phyloP scores from a whole-genome alignment of 805 yeast genomes.

The Teunomyces gatunensis region DNA sequence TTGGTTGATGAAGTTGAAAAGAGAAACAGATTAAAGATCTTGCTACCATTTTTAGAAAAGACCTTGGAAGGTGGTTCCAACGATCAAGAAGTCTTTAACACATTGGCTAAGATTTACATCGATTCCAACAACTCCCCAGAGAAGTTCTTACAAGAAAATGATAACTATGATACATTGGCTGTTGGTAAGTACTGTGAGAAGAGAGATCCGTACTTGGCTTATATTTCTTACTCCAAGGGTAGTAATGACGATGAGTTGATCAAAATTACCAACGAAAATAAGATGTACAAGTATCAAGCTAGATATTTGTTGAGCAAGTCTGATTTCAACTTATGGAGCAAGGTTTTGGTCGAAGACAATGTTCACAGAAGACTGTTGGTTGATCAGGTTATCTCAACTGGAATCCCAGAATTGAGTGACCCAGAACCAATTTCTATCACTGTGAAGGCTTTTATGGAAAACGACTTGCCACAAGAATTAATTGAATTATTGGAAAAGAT shows the following conservation, averaged over 20 bases:
- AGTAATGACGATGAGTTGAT: constrained; percentile 85
- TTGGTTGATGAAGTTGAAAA: constrained; percentile 93
- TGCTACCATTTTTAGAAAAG: constrained; percentile 90
- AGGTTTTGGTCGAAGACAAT: constrained; percentile 72
- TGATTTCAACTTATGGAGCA: constrained; percentile 79
- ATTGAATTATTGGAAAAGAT: constrained; percentile 94
- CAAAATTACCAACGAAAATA: constrained; percentile 90
- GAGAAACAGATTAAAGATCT: constrained; percentile 87
- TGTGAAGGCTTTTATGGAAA: constrained; percentile 94
- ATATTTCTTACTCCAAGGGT: constrained; percentile 96
- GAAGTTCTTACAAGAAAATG: constrained; percentile 89
- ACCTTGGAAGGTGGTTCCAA: constrained; percentile 79
- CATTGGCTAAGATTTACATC: constrained; percentile 95
- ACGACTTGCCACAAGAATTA: constrained; percentile 87
- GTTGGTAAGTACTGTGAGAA: constrained; percentile 99
- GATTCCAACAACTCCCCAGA: constrained; percentile 98
- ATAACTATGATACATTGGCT: constrained; percentile 84
- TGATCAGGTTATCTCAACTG: constrained; percentile 94
- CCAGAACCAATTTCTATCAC: constrained; percentile 94
- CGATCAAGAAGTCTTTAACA: constrained; percentile 90
- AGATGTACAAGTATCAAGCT: constrained; percentile 99
- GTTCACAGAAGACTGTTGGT: constrained; percentile 86
- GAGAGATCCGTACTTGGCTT: constrained; percentile 97
- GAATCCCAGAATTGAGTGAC: constrained; percentile 88
- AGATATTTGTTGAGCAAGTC: constrained; percentile 87